phyloP scores from a whole-genome alignment of 768 basidiomycete genomes.

The Pisolithus sp. region DNA sequence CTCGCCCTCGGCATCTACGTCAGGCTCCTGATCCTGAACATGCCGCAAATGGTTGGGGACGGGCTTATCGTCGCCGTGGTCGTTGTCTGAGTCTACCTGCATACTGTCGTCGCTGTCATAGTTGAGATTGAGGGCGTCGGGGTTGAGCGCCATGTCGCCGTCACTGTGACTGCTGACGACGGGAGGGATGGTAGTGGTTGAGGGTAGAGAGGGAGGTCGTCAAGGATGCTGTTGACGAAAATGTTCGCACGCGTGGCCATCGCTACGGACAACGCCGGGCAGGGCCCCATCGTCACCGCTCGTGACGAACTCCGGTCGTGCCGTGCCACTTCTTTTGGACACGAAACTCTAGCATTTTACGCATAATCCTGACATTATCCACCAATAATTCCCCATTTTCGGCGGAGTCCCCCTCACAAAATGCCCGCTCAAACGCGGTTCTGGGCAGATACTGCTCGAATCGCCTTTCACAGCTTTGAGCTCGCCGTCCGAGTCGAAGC shows the following conservation, averaged over 20 bases:
- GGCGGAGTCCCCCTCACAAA: slow-evolving; percentile 4
- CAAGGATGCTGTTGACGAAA: slow-evolving; percentile 37
- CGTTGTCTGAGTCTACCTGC: slow-evolving; percentile 62
- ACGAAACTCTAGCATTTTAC: slow-evolving; percentile 17
- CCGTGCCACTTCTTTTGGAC: slow-evolving; percentile 27
- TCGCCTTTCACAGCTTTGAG: not conserved
- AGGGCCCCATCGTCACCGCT: slow-evolving; percentile 39
- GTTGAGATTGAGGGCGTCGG: slow-evolving; percentile 45
- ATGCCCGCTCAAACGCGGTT: slow-evolving; percentile 2
- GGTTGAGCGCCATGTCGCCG: slow-evolving; percentile 28
- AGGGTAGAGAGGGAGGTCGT: slow-evolving; percentile 34
- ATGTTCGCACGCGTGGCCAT: slow-evolving; percentile 37
- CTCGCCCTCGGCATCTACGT: slow-evolving; percentile 37
- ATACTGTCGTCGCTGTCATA: slow-evolving; percentile 55
- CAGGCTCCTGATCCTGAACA: slow-evolving; percentile 41
- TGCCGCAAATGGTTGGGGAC: slow-evolving; percentile 23
- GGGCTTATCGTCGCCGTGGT: slow-evolving; percentile 17
- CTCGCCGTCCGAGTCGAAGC: not conserved
- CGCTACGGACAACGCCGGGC: slow-evolving; percentile 37
- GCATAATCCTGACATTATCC: slow-evolving; percentile 1
- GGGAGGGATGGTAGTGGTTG: slow-evolving; percentile 27
- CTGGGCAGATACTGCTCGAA: not conserved
- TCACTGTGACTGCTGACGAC: slow-evolving; percentile 13
- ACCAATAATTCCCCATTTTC: not conserved
- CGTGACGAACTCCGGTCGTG: slow-evolving; percentile 34